Evolutionary conservation across 495 filamentous ascomycete genomes (phyloP), one percentile per base, ranked within the genome.

Genomic region (Trichoderma parareesei): DNA sequence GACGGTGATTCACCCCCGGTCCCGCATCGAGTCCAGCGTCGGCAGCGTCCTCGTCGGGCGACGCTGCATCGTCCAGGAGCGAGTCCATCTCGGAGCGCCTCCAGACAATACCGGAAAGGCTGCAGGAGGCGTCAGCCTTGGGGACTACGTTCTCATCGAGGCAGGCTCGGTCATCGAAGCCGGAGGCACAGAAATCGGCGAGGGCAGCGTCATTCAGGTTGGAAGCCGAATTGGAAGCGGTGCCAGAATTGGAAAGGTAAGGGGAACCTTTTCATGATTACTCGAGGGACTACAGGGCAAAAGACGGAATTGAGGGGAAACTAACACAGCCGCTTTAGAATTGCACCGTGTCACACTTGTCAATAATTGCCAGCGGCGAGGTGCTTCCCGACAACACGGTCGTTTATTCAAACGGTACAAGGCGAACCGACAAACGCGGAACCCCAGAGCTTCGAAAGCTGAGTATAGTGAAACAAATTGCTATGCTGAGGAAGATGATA

Each of bases 1-100:
- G 71, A 86, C 84, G 16, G 84, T 96, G n/a, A 78, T 97, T 64
- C 92, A 97, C 75, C 92, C 92, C 2, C 88, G 91, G 65, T 82
- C 85, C 0, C 81, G 83, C 61, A 78, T 97, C 69, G 85, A 88
- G 69, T 85, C 89, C 1, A 78, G 81, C 46, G 77, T 83, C 57
- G 92, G 89, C 0, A 84, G 88, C 27, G 83, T 97, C 41, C 84
- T 79, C 9, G 83, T 97, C 59, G 90, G 89, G 0, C 84, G 86
- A 11, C 79, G 84, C 44, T 90, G 88, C 73, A 87, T 94, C 42
- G 82, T 97, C 59, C 83, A 85, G 67, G 92, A 97, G 76, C 87
- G 89, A 60, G 78, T 80, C 37, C 75, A 75, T 4, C 78, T 92
- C n/a, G 87, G 85, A 0, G 78, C 79, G 5, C 67, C 73, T 5